Conservation (phyloP, 495 filamentous ascomycete species). For the Choiromyces venosus region DNA sequence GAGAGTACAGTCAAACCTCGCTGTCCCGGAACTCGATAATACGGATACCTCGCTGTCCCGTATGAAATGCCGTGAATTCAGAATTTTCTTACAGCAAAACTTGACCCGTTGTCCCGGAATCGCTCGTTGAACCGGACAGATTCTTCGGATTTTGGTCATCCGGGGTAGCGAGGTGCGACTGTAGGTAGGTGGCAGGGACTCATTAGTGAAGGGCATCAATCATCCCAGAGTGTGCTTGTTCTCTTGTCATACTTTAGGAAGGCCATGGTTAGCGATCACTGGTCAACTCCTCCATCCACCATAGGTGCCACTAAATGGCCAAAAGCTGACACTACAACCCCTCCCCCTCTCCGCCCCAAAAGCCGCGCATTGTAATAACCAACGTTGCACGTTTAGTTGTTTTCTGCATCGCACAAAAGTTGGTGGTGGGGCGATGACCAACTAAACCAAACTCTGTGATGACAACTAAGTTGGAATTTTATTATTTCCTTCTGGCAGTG, state of each 20-base stretch:
- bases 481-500: neutral
- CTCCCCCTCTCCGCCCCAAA: neutral
- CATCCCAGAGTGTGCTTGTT: neutral
- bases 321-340: neutral
- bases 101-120: too few relatives aligned
- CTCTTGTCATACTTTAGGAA: neutral
- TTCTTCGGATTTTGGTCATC: too few relatives aligned
- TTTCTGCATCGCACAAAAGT: neutral
- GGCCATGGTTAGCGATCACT: neutral
- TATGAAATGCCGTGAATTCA: too few relatives aligned
- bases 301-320: neutral
- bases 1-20: too few relatives aligned
- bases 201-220: slow-evolving; percentile 1
- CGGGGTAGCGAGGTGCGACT: too few relatives aligned
- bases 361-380: neutral
- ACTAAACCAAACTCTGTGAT: too few relatives aligned
- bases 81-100: too few relatives aligned
- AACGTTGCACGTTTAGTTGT: neutral
- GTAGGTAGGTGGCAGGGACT: neutral
- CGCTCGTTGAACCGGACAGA: too few relatives aligned
- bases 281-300: neutral
- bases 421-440: neutral
- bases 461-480: neutral
- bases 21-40: too few relatives aligned
- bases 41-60: too few relatives aligned